Conservation (phyloP, 345 rosid species). For the Euphorbia peplus region DNA sequence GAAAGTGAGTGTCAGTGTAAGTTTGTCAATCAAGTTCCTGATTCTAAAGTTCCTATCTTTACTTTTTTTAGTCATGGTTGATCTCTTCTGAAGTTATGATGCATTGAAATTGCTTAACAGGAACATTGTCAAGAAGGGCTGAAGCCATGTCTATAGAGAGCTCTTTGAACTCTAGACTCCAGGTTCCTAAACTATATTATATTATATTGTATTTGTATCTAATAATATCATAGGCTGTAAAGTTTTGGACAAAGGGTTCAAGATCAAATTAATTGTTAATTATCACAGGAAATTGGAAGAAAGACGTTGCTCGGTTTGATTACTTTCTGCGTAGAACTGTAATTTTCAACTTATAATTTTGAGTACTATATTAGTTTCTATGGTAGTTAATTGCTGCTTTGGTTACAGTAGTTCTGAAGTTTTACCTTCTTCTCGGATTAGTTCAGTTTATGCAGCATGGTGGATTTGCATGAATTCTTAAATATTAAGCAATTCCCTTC, state of each 20-base stretch:
- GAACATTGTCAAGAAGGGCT: conserved; percentile 85
- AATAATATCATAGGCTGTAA: not conserved
- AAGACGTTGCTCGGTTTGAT: conserved; percentile 77
- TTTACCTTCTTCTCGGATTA: no score
- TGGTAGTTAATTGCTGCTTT: no score
- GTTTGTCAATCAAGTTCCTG: conserved; percentile 95
- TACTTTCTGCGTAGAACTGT: no score
- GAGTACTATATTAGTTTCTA: no score
- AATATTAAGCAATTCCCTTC: no score
- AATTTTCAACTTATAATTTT: no score
- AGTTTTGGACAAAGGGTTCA: not conserved
- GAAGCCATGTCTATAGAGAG: no score
- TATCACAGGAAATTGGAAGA: conserved; percentile 79
- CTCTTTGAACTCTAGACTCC: conserved; percentile 76
- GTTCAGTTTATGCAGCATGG: no score
- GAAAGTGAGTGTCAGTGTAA: conserved; percentile 98
- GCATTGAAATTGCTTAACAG: no score
- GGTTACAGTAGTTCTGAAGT: no score
- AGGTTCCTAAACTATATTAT: conserved; percentile 58
- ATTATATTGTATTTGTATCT: not conserved
- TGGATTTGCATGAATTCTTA: no score
- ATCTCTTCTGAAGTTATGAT: no score
- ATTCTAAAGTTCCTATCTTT: conserved; percentile 12
- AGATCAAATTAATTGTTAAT: not conserved
- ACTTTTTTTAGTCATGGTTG: not conserved